Base-by-base conservation (phyloP, 2,329 filamentous ascomycete genomes). In the Cytospora chrysosperma region DNA sequence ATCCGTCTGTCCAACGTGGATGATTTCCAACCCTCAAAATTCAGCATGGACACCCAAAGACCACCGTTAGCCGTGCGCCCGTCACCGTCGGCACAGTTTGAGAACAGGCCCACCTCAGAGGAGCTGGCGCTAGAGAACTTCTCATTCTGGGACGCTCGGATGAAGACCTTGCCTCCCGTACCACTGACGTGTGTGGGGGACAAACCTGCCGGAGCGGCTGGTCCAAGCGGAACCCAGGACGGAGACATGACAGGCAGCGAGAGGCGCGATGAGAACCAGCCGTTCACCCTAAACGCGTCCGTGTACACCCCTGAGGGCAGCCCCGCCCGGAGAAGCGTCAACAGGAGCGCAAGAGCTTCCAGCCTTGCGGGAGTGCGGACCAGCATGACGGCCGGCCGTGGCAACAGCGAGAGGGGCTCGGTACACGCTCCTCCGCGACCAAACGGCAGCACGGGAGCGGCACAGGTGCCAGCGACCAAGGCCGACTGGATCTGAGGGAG, bases 1-100 rank as follows among this genome's bases (percentile, higher is more conserved):
- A 78, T 91, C 19, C 83, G 88, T 13, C 79, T 91, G 61, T 91
- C 88, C 28, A 85, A 81, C 60, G 80, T 83, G 34, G 76, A 81
- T 17, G 82, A 85, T 67, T 79, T 85, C 66, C 74, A 76, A 0
- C 76, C 75, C 19, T 70, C 75, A 21, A 69, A 74, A 61, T 55
- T n/a, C 58, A 68, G 30, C 59, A 56, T 60, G 10, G 62, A 65
- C 8, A 64, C 28, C 65, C 66, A 75, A 60, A 62, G 75, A 64
- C 75, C 59, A n/a, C 50, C 66, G 21, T 63, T 40, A 37, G 32
- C 65, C 24, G 68, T 68, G 62, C 70, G 70, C 28, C 74, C 73
- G n/a, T 76, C 72, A 47, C 75, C 74, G 8, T 69, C 77, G 32
- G 67, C 67, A 37, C 51, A 61, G 28, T 15, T 26, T 15, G 57